Evolutionary conservation across 495 filamentous ascomycete genomes (phyloP).

Genomic region (Aspergillus conjunctus): DNA sequence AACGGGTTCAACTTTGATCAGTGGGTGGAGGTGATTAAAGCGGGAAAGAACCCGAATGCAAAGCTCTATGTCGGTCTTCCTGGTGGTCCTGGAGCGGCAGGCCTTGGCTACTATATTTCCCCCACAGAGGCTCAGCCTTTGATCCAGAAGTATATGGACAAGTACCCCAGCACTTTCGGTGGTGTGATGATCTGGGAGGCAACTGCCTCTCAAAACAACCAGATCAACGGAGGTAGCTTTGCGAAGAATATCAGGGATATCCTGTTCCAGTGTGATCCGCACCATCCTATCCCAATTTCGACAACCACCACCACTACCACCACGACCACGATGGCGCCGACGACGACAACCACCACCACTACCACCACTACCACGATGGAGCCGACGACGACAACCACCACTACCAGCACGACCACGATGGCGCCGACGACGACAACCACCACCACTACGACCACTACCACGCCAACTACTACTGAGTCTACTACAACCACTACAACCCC

Average conservation of each 20-base stretch:
- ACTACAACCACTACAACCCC: constrained; percentile 6
- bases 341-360: constrained; percentile 18
- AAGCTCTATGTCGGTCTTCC: constrained; percentile 68
- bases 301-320: constrained; percentile 24
- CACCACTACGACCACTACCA: constrained; percentile 2
- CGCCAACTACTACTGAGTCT: neutral
- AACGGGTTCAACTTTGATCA: constrained; percentile 63
- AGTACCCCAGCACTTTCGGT: constrained; percentile 59
- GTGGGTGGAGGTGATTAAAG: constrained; percentile 66
- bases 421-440: neutral
- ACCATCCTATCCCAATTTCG: constrained; percentile 24
- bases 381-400: constrained; percentile 17
- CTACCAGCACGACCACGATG: neutral
- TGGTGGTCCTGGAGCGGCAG: constrained; percentile 42
- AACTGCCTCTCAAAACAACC: constrained; percentile 53
- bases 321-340: constrained; percentile 27
- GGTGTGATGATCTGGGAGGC: constrained; percentile 78
- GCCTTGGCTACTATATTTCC: constrained; percentile 45
- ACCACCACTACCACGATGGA: constrained; percentile 19
- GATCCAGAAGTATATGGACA: constrained; percentile 50
- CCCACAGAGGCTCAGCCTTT: constrained; percentile 51
- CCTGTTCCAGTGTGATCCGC: constrained; percentile 37
- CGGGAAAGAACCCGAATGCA: constrained; percentile 57
- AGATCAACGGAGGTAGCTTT: constrained; percentile 46
- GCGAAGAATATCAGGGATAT: constrained; percentile 47